Conservation (phyloP, 257 asterid genomes). For the Capsicum rhomboideum region DNA sequence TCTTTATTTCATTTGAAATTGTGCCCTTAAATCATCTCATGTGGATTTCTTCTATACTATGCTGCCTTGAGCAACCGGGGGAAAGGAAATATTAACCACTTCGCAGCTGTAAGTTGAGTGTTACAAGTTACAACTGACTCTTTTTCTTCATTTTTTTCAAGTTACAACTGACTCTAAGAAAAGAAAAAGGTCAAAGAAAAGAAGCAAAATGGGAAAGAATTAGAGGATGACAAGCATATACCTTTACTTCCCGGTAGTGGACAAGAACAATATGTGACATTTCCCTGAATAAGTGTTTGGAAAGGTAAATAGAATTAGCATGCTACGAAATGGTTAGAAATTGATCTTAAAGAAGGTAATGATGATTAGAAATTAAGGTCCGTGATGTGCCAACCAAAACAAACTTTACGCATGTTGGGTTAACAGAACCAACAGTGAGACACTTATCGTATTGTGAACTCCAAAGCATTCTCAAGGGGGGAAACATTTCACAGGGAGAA, state of each 20-base stretch:
- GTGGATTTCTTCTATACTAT: not conserved
- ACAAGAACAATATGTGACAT: conserved; percentile 88
- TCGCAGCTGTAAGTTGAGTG: not conserved
- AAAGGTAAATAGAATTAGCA: conserved; percentile 11
- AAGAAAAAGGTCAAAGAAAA: not conserved
- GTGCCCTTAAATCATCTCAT: not conserved
- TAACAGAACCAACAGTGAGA: not conserved
- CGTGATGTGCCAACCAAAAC: not conserved
- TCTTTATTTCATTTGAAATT: not conserved
- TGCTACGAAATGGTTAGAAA: not conserved
- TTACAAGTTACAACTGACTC: not conserved
- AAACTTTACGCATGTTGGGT: not conserved
- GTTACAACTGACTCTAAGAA: not conserved
- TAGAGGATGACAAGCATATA: conserved; percentile 20
- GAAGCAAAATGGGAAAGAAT: conserved; percentile 3
- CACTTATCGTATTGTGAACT: not conserved
- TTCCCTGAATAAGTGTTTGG: conserved; percentile 43
- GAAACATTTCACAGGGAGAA: not conserved
- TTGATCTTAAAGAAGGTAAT: not conserved
- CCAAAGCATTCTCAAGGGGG: not conserved
- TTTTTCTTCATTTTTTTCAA: not conserved
- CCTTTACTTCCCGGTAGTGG: conserved; percentile 96
- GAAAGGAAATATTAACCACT: not conserved
- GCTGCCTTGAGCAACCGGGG: not conserved
- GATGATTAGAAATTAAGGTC: not conserved